A percentile compares a stretch with the other conserved stretches of the same genome.
Evolutionary conservation across 495 filamentous ascomycete species (phyloP).

Genomic region (Polyplosphaeria fusca): DNA sequence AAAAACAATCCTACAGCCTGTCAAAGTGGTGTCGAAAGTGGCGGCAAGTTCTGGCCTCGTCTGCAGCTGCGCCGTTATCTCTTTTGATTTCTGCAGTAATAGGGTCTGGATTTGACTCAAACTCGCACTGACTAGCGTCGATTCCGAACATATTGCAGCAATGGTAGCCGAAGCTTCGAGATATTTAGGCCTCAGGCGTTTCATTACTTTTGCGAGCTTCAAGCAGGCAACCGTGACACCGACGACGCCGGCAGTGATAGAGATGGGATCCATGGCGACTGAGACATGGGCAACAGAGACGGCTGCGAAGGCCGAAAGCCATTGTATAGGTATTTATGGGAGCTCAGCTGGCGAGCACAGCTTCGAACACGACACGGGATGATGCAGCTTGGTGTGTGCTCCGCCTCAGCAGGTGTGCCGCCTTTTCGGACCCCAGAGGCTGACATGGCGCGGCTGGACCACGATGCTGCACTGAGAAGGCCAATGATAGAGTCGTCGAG

Average conservation of each 20-base stretch:
- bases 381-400: too few species aligned
- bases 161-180: constrained; percentile 12
- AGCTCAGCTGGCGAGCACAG: too few species aligned
- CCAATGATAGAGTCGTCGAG: too few species aligned
- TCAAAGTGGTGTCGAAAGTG: constrained; percentile 15
- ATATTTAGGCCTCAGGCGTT: constrained; percentile 3
- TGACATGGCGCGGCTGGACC: too few species aligned
- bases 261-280: constrained; percentile 26
- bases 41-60: constrained; percentile 11
- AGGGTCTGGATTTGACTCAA: constrained; percentile 9
- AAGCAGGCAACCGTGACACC: constrained; percentile 7
- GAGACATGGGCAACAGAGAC: too few species aligned
- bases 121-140: constrained; percentile 13
- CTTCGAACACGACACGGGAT: too few species aligned
- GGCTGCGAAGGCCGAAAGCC: too few species aligned
- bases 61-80: neutral
- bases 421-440: too few species aligned
- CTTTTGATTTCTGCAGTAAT: constrained; percentile 1
- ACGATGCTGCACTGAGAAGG: too few species aligned
- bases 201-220: constrained; percentile 6
- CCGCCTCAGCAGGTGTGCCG: too few species aligned
- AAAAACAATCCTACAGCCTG: constrained; percentile 16
- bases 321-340: too few species aligned
- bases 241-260: constrained; percentile 8
- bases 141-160: constrained; percentile 16